phyloP scores from a whole-genome alignment of 148 eudicot species.

The Cornus suecica region DNA sequence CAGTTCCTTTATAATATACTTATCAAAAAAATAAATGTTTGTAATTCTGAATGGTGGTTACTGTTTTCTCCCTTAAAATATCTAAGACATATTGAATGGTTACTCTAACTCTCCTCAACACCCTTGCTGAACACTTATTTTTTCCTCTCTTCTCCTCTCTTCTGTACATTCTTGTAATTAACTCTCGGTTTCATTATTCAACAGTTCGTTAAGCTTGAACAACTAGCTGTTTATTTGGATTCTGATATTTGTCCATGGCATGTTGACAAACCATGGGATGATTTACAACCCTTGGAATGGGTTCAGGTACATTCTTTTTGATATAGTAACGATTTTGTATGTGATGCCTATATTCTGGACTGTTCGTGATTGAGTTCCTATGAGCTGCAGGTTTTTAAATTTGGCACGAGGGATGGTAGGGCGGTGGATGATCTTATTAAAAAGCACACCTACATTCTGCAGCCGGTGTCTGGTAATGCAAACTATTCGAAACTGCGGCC shows the following conservation, averaged over 20 bases:
- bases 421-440: slow-evolving; percentile 37
- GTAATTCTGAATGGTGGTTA: not conserved
- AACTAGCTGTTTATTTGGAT: slow-evolving; percentile 82
- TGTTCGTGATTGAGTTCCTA: slow-evolving; percentile 6
- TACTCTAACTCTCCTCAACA: not conserved
- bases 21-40: too few species aligned
- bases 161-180: not conserved
- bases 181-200: not conserved
- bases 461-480: slow-evolving; percentile 91
- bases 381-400: slow-evolving; percentile 66
- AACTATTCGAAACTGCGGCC: slow-evolving; percentile 66
- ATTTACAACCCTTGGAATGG: slow-evolving; percentile 85
- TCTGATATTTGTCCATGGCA: slow-evolving; percentile 84
- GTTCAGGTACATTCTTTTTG: slow-evolving; percentile 52
- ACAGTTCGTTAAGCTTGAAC: slow-evolving; percentile 79
- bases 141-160: not conserved
- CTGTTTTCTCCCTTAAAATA: not conserved
- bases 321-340: not conserved
- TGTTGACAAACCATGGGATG: slow-evolving; percentile 77
- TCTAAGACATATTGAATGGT: not conserved
- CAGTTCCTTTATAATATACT: too few species aligned
- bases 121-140: not conserved
- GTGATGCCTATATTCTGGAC: slow-evolving; percentile 2
- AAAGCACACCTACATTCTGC: slow-evolving; percentile 73
- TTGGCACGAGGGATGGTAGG: slow-evolving; percentile 76